Conservation (phyloP, 176 grass and related monocot species). For the Bonia amplexicaulis region DNA sequence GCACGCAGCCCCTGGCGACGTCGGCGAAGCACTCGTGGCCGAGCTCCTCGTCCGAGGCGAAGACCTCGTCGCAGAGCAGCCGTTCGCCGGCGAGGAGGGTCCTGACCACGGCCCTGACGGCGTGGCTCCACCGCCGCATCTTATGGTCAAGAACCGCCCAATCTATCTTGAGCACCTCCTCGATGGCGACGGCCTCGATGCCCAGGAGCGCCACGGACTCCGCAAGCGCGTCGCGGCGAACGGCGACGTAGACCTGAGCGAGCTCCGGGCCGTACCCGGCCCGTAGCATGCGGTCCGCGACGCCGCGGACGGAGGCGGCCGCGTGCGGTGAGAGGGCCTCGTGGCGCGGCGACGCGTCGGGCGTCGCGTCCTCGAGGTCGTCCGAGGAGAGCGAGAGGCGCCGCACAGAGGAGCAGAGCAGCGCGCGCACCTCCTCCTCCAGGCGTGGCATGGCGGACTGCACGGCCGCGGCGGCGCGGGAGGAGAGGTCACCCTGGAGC, state of each 20-base stretch:
- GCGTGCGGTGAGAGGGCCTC: slow-evolving; percentile 28
- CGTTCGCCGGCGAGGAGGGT: slow-evolving; percentile 48
- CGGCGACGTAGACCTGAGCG: slow-evolving; percentile 53
- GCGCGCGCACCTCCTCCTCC: slow-evolving; percentile 66
- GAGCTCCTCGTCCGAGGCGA: slow-evolving; percentile 37
- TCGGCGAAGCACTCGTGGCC: slow-evolving; percentile 78
- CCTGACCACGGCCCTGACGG: slow-evolving; percentile 36
- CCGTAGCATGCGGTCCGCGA: slow-evolving; percentile 56
- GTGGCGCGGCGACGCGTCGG: slow-evolving; percentile 23
- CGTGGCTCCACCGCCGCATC: slow-evolving; percentile 71
- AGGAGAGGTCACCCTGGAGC: slow-evolving; percentile 3
- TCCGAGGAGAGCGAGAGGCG: slow-evolving; percentile 41
- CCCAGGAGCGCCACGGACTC: slow-evolving; percentile 53
- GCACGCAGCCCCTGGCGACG: slow-evolving; percentile 54
- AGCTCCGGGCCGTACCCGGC: slow-evolving; percentile 72
- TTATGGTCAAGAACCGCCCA: slow-evolving; percentile 62
- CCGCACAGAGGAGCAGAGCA: slow-evolving; percentile 38
- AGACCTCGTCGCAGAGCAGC: slow-evolving; percentile 51
- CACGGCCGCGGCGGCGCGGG: slow-evolving; percentile 52
- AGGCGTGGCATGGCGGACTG: slow-evolving; percentile 70
- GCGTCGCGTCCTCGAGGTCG: slow-evolving; percentile 21
- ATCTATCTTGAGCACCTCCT: slow-evolving; percentile 74
- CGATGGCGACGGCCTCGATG: slow-evolving; percentile 51
- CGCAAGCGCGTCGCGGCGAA: slow-evolving; percentile 53
- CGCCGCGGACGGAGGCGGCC: slow-evolving; percentile 15